phyloP scores from a whole-genome alignment of 1,139 yeast genomes.

The Candida tropicalis region DNA sequence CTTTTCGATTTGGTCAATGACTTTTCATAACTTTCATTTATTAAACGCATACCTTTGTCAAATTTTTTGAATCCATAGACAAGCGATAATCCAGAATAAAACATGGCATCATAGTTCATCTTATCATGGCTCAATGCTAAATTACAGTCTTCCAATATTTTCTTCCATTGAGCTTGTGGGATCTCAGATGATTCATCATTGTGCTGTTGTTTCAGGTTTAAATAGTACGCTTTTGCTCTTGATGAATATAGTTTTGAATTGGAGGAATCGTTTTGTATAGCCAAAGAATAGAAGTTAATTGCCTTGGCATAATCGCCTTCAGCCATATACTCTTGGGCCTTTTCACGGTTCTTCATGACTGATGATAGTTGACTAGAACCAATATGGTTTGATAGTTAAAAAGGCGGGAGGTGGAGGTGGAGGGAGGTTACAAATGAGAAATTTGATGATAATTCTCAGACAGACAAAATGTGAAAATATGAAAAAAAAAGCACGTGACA shows the following conservation, averaged over 20 bases:
- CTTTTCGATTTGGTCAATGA: constrained; percentile 26
- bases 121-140: constrained; percentile 30
- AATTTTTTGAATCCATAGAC: constrained; percentile 26
- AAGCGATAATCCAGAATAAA: constrained; percentile 29
- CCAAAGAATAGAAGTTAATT: constrained; percentile 22
- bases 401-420: no score
- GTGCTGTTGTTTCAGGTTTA: constrained; percentile 10
- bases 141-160: constrained; percentile 29
- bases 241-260: constrained; percentile 18
- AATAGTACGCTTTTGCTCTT: constrained; percentile 23
- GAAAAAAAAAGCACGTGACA: no score
- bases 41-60: constrained; percentile 28
- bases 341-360: constrained; percentile 12
- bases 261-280: constrained; percentile 18
- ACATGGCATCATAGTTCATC: constrained; percentile 23
- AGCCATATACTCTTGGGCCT: constrained; percentile 15
- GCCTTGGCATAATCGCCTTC: constrained; percentile 22
- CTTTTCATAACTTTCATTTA: constrained; percentile 32
- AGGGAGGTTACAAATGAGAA: no score
- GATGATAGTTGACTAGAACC: no score
- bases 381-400: no score
- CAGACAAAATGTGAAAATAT: no score
- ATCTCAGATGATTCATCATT: constrained; percentile 3
- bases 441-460: no score
- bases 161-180: constrained; percentile 19